Evolutionary conservation across 805 yeast species (phyloP).

Genomic region (Wickerhamiella siamensis): DNA sequence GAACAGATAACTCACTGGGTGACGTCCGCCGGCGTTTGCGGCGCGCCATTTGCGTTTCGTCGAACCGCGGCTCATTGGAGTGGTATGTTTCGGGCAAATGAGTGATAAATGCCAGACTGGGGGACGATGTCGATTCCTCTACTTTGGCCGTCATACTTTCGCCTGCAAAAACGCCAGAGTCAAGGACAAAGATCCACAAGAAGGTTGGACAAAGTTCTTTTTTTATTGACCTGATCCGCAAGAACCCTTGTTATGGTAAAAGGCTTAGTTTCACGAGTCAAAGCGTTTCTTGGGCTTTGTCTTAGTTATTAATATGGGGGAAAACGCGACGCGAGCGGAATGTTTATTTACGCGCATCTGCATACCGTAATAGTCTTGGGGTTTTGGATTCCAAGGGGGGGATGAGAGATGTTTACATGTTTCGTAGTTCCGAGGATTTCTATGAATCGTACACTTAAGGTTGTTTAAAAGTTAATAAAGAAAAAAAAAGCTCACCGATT

Average conservation of each 20-base stretch:
- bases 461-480: no score
- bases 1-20: slow-evolving; percentile 65
- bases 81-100: slow-evolving; percentile 88
- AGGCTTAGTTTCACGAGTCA: no score
- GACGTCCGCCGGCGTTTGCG: slow-evolving; percentile 92
- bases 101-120: slow-evolving; percentile 57
- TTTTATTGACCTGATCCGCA: no score
- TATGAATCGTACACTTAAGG: no score
- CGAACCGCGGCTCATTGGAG: slow-evolving; percentile 57
- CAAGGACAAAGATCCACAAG: no score
- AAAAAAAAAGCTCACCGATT: no score
- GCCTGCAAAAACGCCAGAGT: background rate
- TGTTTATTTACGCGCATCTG: background rate
- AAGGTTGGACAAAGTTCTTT: no score
- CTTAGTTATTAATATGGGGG: background rate
- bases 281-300: background rate
- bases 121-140: background rate
- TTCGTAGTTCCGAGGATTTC: no score
- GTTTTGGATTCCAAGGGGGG: no score
- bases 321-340: background rate
- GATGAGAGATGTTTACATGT: no score
- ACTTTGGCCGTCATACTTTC: background rate
- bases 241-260: no score
- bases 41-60: slow-evolving; percentile 84
- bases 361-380: background rate